Percentiles rank a stretch among this genome's conserved stretches.
These are phyloP conservation scores for Paramarasmius palmivorus DNA, from an alignment of 1,284 basidiomycete species.

Conservation along the genomic window DNA sequence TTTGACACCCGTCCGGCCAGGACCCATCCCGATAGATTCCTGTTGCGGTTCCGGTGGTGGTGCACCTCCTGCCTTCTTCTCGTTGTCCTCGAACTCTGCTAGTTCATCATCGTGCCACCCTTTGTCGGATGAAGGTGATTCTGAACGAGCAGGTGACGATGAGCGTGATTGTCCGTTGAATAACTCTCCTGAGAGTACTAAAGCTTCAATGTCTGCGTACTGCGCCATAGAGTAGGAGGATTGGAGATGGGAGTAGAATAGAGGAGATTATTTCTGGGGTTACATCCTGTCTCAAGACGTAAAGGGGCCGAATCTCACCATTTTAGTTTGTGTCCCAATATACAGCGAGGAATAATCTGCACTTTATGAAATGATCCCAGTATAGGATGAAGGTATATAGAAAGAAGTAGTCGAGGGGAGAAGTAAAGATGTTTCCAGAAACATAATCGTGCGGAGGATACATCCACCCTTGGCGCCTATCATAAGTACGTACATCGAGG, in stretches of 20 bases:
- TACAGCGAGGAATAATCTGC: too few relatives aligned
- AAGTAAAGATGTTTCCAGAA: too few relatives aligned
- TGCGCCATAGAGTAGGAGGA: constrained; percentile 4
- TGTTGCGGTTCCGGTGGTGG: constrained; percentile 24
- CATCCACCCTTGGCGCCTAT: too few relatives aligned
- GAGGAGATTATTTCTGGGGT: background rate
- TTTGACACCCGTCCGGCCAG: constrained; percentile 81
- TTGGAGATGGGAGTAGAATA: background rate
- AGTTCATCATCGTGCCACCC: constrained; percentile 51
- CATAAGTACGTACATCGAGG: too few relatives aligned
- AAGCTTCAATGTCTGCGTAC: constrained; percentile 66
- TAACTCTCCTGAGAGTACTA: constrained; percentile 77
- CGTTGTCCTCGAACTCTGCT: constrained; percentile 33
- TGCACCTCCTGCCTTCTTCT: constrained; percentile 42
- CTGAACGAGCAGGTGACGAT: constrained; percentile 53
- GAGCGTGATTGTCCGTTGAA: constrained; percentile 60
- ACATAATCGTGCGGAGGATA: too few relatives aligned
- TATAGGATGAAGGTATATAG: too few relatives aligned
- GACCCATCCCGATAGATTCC: constrained; percentile 76
- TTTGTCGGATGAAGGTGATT: constrained; percentile 40
- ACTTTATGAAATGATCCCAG: too few relatives aligned
- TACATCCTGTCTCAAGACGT: background rate
- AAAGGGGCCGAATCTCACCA: background rate
- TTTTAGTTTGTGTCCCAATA: background rate
- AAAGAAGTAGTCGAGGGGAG: too few relatives aligned